Conservation (phyloP, 2,329 filamentous ascomycete genomes). For the Cytospora leucostoma region DNA sequence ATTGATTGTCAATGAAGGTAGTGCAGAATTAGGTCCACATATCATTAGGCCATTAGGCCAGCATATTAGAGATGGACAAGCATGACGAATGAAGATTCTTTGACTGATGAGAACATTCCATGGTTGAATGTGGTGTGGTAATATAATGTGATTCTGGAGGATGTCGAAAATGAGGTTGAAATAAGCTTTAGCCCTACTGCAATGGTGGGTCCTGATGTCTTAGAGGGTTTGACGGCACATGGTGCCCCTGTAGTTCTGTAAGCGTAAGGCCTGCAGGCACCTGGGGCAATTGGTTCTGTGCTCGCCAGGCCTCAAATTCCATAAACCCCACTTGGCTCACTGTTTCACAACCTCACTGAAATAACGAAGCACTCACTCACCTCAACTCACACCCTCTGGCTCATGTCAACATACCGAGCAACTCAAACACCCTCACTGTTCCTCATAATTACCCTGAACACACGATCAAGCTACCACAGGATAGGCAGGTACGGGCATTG, state of each 20-base stretch:
- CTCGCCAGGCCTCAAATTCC: background rate
- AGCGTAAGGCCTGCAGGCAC: background rate
- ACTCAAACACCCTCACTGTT: background rate
- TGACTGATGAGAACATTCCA: background rate
- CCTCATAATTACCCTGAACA: background rate
- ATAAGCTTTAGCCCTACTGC: constrained; percentile 7
- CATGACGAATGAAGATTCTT: background rate
- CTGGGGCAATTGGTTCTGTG: background rate
- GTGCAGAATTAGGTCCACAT: too few species aligned
- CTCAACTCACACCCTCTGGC: background rate
- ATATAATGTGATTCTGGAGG: background rate
- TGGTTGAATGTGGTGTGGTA: background rate
- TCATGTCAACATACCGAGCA: background rate
- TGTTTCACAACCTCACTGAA: background rate
- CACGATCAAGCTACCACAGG: too few species aligned
- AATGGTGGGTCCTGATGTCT: background rate
- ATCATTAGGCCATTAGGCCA: too few species aligned
- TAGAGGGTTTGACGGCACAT: background rate
- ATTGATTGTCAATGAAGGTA: too few species aligned
- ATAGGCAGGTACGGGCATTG: too few species aligned
- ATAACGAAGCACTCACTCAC: background rate
- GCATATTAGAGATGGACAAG: background rate
- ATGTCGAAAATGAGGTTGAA: background rate
- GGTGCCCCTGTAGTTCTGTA: background rate
- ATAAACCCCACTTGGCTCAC: background rate